These are phyloP conservation scores for Cadophora malorum DNA, from an alignment of 2,329 filamentous ascomycete genomes.

Conservation along the genomic window DNA sequence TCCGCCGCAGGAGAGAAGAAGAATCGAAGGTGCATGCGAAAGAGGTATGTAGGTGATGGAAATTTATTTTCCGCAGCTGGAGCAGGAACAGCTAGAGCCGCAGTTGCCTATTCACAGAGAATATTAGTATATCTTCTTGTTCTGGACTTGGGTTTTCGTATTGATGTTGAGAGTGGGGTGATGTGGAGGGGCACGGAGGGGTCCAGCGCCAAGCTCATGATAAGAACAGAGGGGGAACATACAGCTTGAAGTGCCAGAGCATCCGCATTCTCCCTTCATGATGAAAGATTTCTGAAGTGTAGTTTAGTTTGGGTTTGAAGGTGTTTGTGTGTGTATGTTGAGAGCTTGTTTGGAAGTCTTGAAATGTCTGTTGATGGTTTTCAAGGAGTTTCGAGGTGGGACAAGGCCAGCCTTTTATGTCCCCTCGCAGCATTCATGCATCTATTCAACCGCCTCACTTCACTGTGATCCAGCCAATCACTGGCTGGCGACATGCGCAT, in stretches of 20 bases:
- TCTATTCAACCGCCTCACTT: background rate
- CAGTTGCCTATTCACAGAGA: conserved; percentile 39
- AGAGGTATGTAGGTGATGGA: background rate
- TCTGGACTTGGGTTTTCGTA: background rate
- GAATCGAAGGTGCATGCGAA: conserved; percentile 8
- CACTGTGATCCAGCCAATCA: background rate
- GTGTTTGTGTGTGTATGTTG: conserved; percentile 7
- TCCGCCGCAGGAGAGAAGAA: conserved; percentile 1
- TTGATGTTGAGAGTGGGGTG: background rate
- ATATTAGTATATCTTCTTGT: conserved; percentile 19
- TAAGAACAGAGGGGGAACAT: conserved; percentile 32
- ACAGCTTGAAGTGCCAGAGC: conserved; percentile 47
- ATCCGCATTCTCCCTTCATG: conserved; percentile 50
- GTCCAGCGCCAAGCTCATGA: conserved; percentile 4
- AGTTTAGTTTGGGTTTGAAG: background rate
- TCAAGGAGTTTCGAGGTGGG: background rate
- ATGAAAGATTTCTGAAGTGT: conserved; percentile 36
- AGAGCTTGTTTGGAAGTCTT: conserved; percentile 1
- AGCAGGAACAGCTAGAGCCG: conserved; percentile 45
- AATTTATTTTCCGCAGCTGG: conserved; percentile 48
- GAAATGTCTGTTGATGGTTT: background rate
- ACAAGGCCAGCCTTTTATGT: conserved; percentile 21
- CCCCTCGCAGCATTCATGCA: background rate
- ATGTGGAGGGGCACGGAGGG: conserved; percentile 17
- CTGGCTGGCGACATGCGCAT: background rate